Evolutionary conservation across 257 asterid genomes (phyloP).

Genomic region (Nicotiana otophora): DNA sequence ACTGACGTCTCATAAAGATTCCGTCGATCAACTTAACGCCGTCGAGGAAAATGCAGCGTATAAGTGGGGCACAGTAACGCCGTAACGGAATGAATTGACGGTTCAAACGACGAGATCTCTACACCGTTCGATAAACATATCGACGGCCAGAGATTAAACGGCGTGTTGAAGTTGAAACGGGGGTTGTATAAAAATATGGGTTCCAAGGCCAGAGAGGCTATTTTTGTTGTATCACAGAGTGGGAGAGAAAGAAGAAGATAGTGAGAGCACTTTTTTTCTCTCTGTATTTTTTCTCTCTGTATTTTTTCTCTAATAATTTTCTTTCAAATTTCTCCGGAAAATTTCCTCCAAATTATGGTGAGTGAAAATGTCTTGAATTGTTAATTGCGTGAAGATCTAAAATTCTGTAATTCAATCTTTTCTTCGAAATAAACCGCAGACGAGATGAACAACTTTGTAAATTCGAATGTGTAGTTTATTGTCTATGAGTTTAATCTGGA

Average conservation of each 20-base stretch:
- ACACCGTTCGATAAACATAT: constrained; percentile 25
- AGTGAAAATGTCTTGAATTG: constrained; percentile 17
- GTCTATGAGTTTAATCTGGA: constrained; percentile 2
- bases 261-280: constrained; percentile 26
- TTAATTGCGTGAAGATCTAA: constrained; percentile 4
- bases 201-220: constrained; percentile 37
- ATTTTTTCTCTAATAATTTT: constrained; percentile 13
- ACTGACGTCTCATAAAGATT: constrained; percentile 23
- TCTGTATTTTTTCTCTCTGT: constrained; percentile 14
- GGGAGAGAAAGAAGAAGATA: constrained; percentile 25
- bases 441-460: not conserved
- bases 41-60: constrained; percentile 18
- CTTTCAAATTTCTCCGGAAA: not conserved
- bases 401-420: not conserved
- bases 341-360: constrained; percentile 23
- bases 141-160: constrained; percentile 30
- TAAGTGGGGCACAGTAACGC: constrained; percentile 21
- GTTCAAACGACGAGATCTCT: constrained; percentile 22
- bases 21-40: constrained; percentile 34
- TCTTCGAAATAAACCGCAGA: not conserved
- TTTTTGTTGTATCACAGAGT: constrained; percentile 27
- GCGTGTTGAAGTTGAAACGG: constrained; percentile 19
- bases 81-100: constrained; percentile 24
- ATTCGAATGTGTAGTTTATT: not conserved
- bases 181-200: constrained; percentile 51